Evolutionary conservation across 1,284 basidiomycete species (phyloP), one percentile per base, ranked within the genome.

Genomic region (Puccinia polysora): DNA sequence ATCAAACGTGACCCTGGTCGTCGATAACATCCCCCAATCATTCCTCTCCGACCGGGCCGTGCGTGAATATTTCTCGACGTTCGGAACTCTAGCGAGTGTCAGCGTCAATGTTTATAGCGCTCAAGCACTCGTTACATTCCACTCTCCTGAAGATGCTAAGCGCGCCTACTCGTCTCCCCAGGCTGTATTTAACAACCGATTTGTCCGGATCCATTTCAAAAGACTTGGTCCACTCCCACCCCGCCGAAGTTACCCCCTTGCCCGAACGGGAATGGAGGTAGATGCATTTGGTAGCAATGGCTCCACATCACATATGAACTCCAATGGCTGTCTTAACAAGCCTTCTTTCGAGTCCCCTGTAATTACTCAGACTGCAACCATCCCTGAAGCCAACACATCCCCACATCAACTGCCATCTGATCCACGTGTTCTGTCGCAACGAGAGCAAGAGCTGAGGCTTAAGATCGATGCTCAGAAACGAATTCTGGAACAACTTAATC

Each of bases 11-110:
- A 70, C 67, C 5, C 25, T 70, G 40, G 43, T 70, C 3, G 58
- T 70, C n/a, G 67, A 70, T 60, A 70, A 70, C 32, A 70, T 70
- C 36, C 67, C 67, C 23, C 55, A 47, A 70, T 34, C 52, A 36
- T 70, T 43, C 28, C 56, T 70, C 14, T 70, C 67, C 20, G 67
- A 70, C 14, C 43, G 47, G 18, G 30, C 36, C 14, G 67, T 70
- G 23, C 67, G 56, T 43, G 67, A 70, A 7, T 70, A 70, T 55
- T 70, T 70, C 47, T 49, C 55, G 14, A 59, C 30, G 2, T 70
- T 70, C 32, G 67, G 67, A 30, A 25, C 56, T 2, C 32, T 70
- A 4, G 23, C 43, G 20, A 50, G 38, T 36, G 67, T 70, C 45
- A 52, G 30, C 56, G 47, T 70, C 20, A 47, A 70, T 50, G 56